Conservation (phyloP, 176 grass and related monocot species). For the Musa itinerans region DNA sequence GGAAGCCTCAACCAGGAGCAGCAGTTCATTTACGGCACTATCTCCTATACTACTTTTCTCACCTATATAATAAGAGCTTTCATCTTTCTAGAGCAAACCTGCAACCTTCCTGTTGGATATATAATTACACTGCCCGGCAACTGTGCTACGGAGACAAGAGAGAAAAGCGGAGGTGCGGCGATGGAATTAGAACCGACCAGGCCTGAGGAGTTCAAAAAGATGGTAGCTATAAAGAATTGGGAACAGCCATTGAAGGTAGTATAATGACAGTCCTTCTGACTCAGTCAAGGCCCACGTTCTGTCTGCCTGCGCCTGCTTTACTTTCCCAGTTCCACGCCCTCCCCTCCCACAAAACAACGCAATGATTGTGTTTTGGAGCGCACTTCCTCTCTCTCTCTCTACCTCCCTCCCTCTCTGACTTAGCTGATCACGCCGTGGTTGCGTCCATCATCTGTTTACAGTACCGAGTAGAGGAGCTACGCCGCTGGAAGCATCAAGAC, state of each 20-base stretch:
- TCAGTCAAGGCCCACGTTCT: slow-evolving; percentile 4
- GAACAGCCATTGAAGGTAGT: not conserved
- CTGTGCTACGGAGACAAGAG: not conserved
- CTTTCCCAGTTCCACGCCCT: slow-evolving; percentile 1
- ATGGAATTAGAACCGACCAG: slow-evolving; percentile 10
- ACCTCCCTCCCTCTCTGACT: not conserved
- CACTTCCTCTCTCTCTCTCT: not conserved
- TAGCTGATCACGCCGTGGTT: no score
- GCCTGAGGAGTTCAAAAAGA: slow-evolving; percentile 7
- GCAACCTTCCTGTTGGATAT: not conserved
- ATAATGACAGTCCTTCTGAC: not conserved
- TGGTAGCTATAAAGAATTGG: not conserved
- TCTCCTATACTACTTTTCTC: not conserved
- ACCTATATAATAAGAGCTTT: not conserved
- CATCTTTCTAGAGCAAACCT: not conserved
- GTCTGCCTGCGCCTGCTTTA: slow-evolving; percentile 1
- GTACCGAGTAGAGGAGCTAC: not conserved
- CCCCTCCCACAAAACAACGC: not conserved
- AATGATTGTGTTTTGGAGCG: not conserved
- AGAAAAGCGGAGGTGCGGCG: not conserved
- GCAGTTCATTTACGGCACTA: not conserved
- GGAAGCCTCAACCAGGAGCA: not conserved
- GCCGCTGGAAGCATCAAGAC: not conserved
- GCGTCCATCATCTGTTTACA: not conserved
- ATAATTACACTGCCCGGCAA: not conserved